Evolutionary conservation across 129 eudicot species (phyloP).

Genomic region (Pittosporum tobira): DNA sequence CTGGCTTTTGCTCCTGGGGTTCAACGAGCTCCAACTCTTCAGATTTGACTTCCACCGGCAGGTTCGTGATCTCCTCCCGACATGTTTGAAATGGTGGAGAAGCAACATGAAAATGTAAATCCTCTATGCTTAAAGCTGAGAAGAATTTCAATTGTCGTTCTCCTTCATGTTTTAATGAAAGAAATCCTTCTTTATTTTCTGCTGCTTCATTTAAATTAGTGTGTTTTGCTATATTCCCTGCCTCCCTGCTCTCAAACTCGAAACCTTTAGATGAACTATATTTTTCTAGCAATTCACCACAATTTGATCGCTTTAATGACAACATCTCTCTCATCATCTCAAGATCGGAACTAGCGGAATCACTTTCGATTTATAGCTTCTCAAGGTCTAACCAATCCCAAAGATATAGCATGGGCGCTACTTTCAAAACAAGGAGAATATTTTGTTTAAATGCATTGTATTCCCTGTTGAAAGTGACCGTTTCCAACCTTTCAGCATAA

Average conservation of each 20-base stretch:
- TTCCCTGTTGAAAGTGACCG: neutral
- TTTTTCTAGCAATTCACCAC: slow-evolving; percentile 1
- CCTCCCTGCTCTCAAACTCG: slow-evolving; percentile 12
- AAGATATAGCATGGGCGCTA: no score
- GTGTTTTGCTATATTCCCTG: slow-evolving; percentile 6
- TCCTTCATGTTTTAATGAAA: slow-evolving; percentile 3
- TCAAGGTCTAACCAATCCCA: no score
- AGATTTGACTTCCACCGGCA: slow-evolving; percentile 23
- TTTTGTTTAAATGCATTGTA: neutral
- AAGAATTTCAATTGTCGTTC: slow-evolving; percentile 14
- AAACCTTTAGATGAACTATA: slow-evolving; percentile 8
- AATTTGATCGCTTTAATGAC: slow-evolving; percentile 14
- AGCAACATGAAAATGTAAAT: slow-evolving; percentile 18
- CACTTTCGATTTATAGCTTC: neutral
- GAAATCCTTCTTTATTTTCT: slow-evolving; percentile 3
- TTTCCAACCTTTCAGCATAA: neutral
- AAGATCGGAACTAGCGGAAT: neutral
- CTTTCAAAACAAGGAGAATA: no score
- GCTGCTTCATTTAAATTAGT: slow-evolving; percentile 14
- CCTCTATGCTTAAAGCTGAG: slow-evolving; percentile 7
- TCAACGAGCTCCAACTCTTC: slow-evolving; percentile 23
- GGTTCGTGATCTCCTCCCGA: slow-evolving; percentile 24
- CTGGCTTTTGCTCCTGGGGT: slow-evolving; percentile 9
- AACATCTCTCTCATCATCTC: slow-evolving; percentile 15
- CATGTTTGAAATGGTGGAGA: slow-evolving; percentile 24